Evolutionary conservation across 2,329 filamentous ascomycete genomes (phyloP), one percentile per base, ranked within the genome.

Genomic region (Trichophyton simii): DNA sequence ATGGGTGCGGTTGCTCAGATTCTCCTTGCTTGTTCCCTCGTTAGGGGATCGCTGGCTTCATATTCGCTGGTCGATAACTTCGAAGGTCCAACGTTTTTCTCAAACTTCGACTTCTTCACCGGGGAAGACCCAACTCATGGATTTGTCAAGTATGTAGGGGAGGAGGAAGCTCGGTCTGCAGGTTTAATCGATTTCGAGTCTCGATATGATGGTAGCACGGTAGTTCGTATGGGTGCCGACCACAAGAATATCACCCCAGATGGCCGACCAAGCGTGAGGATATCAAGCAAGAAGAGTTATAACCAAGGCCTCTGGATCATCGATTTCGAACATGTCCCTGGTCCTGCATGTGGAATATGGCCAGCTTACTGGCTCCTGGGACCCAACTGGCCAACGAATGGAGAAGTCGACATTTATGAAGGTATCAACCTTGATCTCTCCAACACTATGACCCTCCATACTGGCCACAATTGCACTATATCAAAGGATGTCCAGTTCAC

Each of bases 371-470:
- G 77, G 77, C 72, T 75, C 4, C 68, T 76, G 0, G 75, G 76
- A 18, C 65, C 66, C 20, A 65, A 71, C 41, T 78, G 77, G 77
- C 76, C 76, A 1, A 58, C 66, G 1, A 70, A 72, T 41, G 77
- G 77, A 13, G 77, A 79, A 71, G 79, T 81, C 52, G 79, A 81
- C 66, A 76, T 82, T 57, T 77, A 81, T 64, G 79, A 82, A 65
- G 77, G 76, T 5, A 78, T 82, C 62, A 80, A 82, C 65, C 63
- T 72, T 55, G 71, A 77, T 61, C 66, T 72, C 25, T 71, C 68
- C 58, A 77, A 76, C 60, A 68, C 74, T 46, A 79, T 81, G 66
- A 79, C 78, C 11, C 71, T 81, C 52, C 80, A 82, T 64, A 82
- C 79, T 0, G 68, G 71, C 8, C 70, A 71, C 2, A 74, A 73